Evolutionary conservation across 225 moss, liverwort and hornwort species (phyloP), one percentile per base, ranked within the genome.

Genomic region (Straminergon stramineum): DNA sequence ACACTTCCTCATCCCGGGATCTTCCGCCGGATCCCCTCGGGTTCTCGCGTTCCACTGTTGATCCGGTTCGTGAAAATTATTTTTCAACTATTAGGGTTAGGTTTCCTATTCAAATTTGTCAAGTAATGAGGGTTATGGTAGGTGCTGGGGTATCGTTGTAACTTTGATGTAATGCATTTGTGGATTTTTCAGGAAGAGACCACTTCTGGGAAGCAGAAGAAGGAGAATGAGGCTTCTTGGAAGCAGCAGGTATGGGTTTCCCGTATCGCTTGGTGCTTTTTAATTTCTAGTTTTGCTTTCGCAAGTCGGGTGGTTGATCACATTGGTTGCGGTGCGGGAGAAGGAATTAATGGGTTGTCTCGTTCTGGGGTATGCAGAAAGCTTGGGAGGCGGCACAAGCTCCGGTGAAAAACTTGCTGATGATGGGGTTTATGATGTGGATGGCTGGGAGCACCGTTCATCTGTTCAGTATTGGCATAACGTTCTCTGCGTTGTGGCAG

Each of bases 361-460:
- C 34, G 61, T 89, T 56, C 64, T 90, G 81, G 79, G 81, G 79
- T 57, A 21, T 77, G 87, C 96, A 95, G 95, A 99, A 97, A 93
- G 99, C 99, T 61, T 99, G 99, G 99, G 99, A 99, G 91, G 96
- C 94, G 77, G 99, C 97, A 26, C 97, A 99, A 86, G 96, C 96
- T 83, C 99, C 99, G 7, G 95, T 97, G 84, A 97, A 94, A 86
- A 99, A 99, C 82, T 92, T 99, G 91, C 67, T 99, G 90, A 99
- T 99, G 99, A 97, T 99, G 96, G 99, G 97, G 60, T 99, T 99
- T 76, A 99, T 99, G 99, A 99, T 99, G 99, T 99, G 97, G 99
- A 99, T 99, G 99, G 97, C 97, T 77, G 97, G 97, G 76, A 97
- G 71, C 91, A 96, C 97, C 51, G 99, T 99, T 66, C 97, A 99